phyloP scores from a whole-genome alignment of 2,329 filamentous ascomycete species.

The Trichophyton verrucosum region DNA sequence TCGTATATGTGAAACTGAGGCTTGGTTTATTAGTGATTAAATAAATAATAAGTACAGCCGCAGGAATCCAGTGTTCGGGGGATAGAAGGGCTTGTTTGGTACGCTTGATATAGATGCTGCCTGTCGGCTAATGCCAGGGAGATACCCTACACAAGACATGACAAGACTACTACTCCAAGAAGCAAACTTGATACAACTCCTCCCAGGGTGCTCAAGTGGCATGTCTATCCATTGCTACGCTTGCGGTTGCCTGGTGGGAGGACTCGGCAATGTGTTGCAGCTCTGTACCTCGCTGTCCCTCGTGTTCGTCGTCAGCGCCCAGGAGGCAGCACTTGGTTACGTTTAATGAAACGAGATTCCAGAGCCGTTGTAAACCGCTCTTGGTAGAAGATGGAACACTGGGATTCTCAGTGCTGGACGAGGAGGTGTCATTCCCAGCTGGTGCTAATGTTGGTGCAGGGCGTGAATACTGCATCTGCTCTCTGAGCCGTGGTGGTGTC shows the following conservation, averaged over 20 bases:
- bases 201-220: background rate
- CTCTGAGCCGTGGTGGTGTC: background rate
- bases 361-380: background rate
- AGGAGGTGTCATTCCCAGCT: background rate
- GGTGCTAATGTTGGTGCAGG: background rate
- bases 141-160: background rate
- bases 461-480: background rate
- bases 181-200: background rate
- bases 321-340: background rate
- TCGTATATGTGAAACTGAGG: constrained; percentile 2
- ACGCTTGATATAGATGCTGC: background rate
- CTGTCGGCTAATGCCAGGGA: background rate
- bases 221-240: background rate
- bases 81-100: background rate
- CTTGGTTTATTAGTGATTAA: background rate
- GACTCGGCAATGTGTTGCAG: background rate
- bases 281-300: background rate
- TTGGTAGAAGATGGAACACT: background rate
- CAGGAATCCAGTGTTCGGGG: background rate
- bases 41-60: background rate
- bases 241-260: background rate
- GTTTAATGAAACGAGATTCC: constrained; percentile 1
- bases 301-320: background rate
- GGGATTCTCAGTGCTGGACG: background rate
- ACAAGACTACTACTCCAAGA: background rate